These are phyloP conservation scores for Magnusiomyces sp. DNA, from an alignment of 1,139 yeast species.

Conservation along the genomic window DNA sequence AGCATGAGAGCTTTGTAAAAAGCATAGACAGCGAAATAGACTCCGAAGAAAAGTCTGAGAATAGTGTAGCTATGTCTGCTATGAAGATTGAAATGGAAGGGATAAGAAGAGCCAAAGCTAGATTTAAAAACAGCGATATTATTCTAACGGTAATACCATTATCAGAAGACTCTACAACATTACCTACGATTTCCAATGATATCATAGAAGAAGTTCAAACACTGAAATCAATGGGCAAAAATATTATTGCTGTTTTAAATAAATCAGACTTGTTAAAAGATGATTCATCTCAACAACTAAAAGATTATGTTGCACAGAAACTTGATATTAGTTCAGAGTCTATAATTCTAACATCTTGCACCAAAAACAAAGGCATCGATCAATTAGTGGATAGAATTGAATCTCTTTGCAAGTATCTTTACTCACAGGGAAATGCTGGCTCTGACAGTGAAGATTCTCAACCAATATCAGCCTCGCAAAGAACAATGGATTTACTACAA, in stretches of 20 bases:
- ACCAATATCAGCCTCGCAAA: conserved; percentile 50
- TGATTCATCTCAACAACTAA: conserved; percentile 6
- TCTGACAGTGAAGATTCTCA: conserved; percentile 8
- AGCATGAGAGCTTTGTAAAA: neutral
- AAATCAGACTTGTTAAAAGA: conserved; percentile 26
- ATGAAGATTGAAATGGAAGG: conserved; percentile 76
- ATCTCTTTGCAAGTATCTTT: conserved; percentile 39
- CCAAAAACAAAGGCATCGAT: conserved; percentile 47
- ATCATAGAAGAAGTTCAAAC: conserved; percentile 22
- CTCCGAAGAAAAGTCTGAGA: conserved; percentile 16
- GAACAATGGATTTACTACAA: conserved; percentile 64
- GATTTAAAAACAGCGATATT: conserved; percentile 59
- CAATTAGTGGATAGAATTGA: conserved; percentile 37
- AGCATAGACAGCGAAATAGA: conserved; percentile 15
- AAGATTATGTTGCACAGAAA: conserved; percentile 13
- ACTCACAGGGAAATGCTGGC: conserved; percentile 12
- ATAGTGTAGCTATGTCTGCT: conserved; percentile 24
- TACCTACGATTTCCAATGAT: conserved; percentile 13
- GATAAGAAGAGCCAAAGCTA: conserved; percentile 60
- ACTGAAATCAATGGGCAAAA: conserved; percentile 20
- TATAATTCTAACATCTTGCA: conserved; percentile 56
- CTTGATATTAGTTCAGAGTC: conserved; percentile 28
- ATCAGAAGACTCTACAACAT: conserved; percentile 3
- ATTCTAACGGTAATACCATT: conserved; percentile 31
- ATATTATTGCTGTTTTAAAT: conserved; percentile 27